Conservation (phyloP, 2,329 filamentous ascomycete genomes). For the Ceratocystiopsis minuta region DNA sequence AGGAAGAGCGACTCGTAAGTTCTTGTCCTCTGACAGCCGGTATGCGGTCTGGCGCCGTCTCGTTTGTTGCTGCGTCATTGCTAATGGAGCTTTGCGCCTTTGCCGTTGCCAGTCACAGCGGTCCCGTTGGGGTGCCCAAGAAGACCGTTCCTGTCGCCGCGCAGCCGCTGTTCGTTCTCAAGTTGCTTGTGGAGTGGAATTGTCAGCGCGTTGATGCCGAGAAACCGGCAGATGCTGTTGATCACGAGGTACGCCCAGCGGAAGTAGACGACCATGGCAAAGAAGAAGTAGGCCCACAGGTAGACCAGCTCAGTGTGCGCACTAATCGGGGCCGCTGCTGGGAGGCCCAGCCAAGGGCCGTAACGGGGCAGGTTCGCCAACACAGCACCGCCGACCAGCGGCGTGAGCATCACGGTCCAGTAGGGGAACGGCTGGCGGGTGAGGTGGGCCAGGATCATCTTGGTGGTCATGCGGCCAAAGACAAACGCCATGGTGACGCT, state of each 20-base stretch:
- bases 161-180: conserved; percentile 29
- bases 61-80: no score
- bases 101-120: conserved; percentile 4
- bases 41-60: no score
- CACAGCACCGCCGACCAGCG: conserved; percentile 69
- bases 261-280: conserved; percentile 73
- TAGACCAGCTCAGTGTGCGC: conserved; percentile 58
- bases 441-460: conserved; percentile 93
- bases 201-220: conserved; percentile 88
- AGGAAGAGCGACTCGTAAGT: not conserved
- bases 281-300: conserved; percentile 66
- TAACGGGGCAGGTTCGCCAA: conserved; percentile 68
- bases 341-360: conserved; percentile 28
- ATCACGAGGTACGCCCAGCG: conserved; percentile 87
- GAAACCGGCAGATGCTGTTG: conserved; percentile 73
- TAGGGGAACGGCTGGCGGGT: conserved; percentile 88
- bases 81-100: conserved; percentile 11
- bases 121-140: not conserved
- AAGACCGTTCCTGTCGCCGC: conserved; percentile 9
- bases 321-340: conserved; percentile 34
- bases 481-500: conserved; percentile 92
- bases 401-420: conserved; percentile 83
- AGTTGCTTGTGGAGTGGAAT: conserved; percentile 49
- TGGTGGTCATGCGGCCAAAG: conserved; percentile 94
- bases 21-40: no score